phyloP scores from a whole-genome alignment of 768 basidiomycete species.

The Rhodotorula sphaerocarpa region DNA sequence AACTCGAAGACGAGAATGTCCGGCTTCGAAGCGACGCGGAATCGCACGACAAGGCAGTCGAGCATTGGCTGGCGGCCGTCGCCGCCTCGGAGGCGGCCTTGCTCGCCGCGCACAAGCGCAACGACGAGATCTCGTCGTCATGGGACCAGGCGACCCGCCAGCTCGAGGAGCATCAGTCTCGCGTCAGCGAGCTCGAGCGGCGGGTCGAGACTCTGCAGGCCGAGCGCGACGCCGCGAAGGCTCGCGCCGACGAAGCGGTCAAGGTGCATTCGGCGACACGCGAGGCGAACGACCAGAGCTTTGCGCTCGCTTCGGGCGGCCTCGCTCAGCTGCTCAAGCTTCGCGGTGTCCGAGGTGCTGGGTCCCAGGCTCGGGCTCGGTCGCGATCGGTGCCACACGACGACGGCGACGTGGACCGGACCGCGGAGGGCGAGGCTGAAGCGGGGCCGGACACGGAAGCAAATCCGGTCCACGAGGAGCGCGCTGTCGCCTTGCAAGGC shows the following conservation, averaged over 20 bases:
- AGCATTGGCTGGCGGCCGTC: constrained; percentile 77
- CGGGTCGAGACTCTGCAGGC: constrained; percentile 19
- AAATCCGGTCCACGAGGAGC: not conserved
- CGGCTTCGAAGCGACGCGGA: constrained; percentile 60
- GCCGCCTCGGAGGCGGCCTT: constrained; percentile 77
- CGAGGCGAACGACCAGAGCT: constrained; percentile 32
- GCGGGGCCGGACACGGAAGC: not conserved
- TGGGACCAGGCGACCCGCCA: constrained; percentile 64
- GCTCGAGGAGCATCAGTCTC: constrained; percentile 48
- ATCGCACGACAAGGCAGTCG: constrained; percentile 60
- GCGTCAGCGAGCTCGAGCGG: constrained; percentile 22
- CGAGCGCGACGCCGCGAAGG: constrained; percentile 8
- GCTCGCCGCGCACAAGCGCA: constrained; percentile 62
- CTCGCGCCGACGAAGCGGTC: constrained; percentile 28
- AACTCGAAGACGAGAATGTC: constrained; percentile 68
- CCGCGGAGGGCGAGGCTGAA: constrained; percentile 1
- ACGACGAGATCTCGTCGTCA: constrained; percentile 67
- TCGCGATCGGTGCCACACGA: not conserved
- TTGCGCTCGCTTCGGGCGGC: constrained; percentile 26
- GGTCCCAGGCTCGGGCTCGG: too few species aligned
- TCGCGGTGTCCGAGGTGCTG: too few species aligned
- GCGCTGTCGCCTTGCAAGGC: constrained; percentile 28
- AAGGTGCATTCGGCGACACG: constrained; percentile 23
- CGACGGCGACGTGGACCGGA: not conserved
- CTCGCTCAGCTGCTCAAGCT: constrained; percentile 27